A percentile compares a stretch with the other conserved stretches of the same genome.
Conservation (phyloP, 2,329 filamentous ascomycete genomes). For the Ophiostoma ulmi region DNA sequence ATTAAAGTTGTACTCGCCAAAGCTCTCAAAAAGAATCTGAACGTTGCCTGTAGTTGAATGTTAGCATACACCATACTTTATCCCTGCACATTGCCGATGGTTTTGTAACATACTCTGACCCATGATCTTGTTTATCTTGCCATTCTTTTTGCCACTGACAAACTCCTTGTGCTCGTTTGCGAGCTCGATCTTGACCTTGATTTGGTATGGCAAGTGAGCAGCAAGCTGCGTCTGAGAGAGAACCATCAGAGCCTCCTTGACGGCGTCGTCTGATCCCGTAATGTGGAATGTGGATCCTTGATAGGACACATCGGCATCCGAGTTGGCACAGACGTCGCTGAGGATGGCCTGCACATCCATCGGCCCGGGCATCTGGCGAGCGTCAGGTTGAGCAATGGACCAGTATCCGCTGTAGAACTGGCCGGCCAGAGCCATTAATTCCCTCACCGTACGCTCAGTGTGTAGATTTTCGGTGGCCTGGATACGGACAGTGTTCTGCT, state of each 20-base stretch:
- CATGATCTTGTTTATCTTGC: constrained; percentile 99
- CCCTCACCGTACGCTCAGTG: constrained; percentile 88
- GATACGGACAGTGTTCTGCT: constrained; percentile 78
- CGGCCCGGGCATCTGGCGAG: constrained; percentile 55
- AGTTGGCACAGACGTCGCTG: constrained; percentile 92
- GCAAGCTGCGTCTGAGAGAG: constrained; percentile 90
- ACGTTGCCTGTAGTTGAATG: constrained; percentile 55
- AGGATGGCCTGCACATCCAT: constrained; percentile 84
- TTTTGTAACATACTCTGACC: constrained; percentile 62
- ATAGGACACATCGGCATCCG: constrained; percentile 88
- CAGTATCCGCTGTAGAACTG: constrained; percentile 98
- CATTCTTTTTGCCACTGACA: constrained; percentile 98
- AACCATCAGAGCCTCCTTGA: constrained; percentile 91
- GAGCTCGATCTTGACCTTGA: constrained; percentile 96
- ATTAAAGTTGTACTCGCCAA: constrained; percentile 99
- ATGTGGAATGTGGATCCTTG: constrained; percentile 92
- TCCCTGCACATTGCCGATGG: not conserved
- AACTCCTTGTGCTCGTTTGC: constrained; percentile 99
- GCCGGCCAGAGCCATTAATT: constrained; percentile 91
- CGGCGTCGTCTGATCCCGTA: constrained; percentile 91
- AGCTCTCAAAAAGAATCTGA: constrained; percentile 97
- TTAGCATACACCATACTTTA: not conserved
- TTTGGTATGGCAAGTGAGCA: constrained; percentile 80
- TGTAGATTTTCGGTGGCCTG: constrained; percentile 91
- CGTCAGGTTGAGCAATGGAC: constrained; percentile 80